A percentile compares a stretch with the other conserved stretches of the same genome.
Conservation (phyloP, 164 flowering plant genomes). For the Kalanchoe fedtschenkoi region DNA sequence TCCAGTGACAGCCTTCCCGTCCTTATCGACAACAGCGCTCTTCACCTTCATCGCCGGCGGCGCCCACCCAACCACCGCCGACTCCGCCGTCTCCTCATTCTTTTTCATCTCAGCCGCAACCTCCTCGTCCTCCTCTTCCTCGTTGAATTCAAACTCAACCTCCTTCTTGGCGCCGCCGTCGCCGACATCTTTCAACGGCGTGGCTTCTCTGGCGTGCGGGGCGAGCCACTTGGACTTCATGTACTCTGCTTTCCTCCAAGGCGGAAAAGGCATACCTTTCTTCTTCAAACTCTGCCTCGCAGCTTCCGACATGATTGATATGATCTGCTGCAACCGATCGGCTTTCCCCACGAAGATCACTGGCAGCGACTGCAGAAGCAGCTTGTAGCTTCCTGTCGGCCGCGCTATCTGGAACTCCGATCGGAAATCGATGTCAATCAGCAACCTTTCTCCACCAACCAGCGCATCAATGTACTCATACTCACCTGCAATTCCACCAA, state of each 20-base stretch:
- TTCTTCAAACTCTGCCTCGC: conserved; percentile 60
- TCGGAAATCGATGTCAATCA: conserved; percentile 77
- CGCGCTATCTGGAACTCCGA: conserved; percentile 92
- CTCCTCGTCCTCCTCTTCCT: conserved; percentile 13
- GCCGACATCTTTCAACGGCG: too few relatives aligned
- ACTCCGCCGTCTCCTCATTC: conserved; percentile 2
- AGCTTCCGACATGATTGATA: conserved; percentile 48
- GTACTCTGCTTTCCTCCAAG: conserved; percentile 68
- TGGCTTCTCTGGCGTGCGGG: conserved; percentile 24
- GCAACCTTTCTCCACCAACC: conserved; percentile 43
- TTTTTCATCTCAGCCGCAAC: too few relatives aligned
- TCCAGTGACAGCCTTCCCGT: conserved; percentile 53
- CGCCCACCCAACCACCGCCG: conserved; percentile 38
- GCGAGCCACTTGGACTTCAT: conserved; percentile 57
- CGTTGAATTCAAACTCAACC: conserved; percentile 38
- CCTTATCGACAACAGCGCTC: conserved; percentile 31
- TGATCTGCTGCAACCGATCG: conserved; percentile 53
- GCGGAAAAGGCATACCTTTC: conserved; percentile 72
- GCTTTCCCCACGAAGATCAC: conserved; percentile 57
- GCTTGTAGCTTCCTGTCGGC: conserved; percentile 54
- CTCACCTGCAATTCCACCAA: conserved; percentile 41
- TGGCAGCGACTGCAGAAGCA: conserved; percentile 60
- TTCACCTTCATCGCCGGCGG: conserved; percentile 54
- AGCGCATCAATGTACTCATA: conserved; percentile 80
- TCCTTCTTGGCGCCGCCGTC: too few relatives aligned